Conservation (phyloP, 441 rosid species). For the Euphorbia schlechtendalii region DNA sequence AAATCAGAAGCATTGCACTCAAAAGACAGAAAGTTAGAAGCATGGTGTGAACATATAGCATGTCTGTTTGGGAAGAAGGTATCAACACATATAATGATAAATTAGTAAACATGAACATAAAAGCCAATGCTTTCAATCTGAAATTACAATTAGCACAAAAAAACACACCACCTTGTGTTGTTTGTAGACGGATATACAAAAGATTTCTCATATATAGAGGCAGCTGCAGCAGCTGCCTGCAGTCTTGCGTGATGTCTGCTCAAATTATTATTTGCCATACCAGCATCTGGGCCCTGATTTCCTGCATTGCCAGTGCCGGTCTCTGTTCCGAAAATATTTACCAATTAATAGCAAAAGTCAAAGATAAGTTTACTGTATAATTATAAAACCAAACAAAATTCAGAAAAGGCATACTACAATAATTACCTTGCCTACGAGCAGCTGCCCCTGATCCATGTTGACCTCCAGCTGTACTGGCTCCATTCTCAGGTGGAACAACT, state of each 20-base stretch:
- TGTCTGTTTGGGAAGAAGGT: neutral
- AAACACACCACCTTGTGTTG: conserved; percentile 24
- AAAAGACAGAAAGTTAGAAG: neutral
- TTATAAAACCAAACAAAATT: neutral
- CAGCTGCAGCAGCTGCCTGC: conserved; percentile 85
- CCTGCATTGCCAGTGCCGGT: conserved; percentile 36
- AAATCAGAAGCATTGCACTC: neutral
- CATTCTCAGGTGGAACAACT: conserved; percentile 79
- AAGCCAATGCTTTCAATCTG: neutral
- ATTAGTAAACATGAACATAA: neutral
- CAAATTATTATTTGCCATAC: conserved; percentile 31
- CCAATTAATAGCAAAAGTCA: neutral
- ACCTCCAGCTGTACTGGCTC: conserved; percentile 40
- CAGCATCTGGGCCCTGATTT: conserved; percentile 42
- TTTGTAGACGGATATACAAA: conserved; percentile 80
- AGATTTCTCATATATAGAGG: conserved; percentile 76
- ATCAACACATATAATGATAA: neutral
- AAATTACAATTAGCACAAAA: neutral
- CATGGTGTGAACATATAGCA: neutral
- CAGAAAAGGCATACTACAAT: neutral
- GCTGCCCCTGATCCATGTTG: conserved; percentile 51
- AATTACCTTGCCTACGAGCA: conserved; percentile 54
- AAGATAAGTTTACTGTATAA: conserved; percentile 3
- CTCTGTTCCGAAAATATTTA: conserved; percentile 26
- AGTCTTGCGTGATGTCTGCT: conserved; percentile 72